Conservation (phyloP, 164 flowering plant species). For the Magnolia kwangsiensis region DNA sequence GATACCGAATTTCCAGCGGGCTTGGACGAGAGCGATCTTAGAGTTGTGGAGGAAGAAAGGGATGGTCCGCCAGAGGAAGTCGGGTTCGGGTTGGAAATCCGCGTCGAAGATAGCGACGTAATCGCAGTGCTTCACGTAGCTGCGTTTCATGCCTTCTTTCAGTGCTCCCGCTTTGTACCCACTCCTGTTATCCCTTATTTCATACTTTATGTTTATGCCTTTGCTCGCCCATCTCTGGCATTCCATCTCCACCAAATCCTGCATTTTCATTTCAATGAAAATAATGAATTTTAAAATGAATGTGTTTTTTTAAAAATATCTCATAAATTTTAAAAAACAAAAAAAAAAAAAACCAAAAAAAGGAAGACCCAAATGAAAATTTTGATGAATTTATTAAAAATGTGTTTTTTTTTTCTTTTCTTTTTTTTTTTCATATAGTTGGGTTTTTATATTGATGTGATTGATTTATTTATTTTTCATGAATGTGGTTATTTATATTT, state of each 20-base stretch:
- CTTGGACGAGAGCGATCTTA: conserved; percentile 53
- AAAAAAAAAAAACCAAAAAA: neutral
- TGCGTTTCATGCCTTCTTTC: conserved; percentile 36
- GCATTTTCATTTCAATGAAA: neutral
- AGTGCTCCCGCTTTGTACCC: conserved; percentile 21
- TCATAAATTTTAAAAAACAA: neutral
- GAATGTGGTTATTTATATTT: neutral
- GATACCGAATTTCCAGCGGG: conserved; percentile 58
- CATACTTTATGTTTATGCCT: conserved; percentile 52
- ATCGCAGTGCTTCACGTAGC: conserved; percentile 60
- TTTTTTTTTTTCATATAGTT: too few relatives aligned
- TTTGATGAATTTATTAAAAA: neutral
- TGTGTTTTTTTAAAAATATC: neutral
- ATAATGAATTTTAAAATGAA: neutral
- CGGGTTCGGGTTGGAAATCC: conserved; percentile 70
- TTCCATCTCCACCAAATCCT: conserved; percentile 18
- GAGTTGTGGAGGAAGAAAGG: conserved; percentile 64
- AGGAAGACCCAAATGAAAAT: neutral
- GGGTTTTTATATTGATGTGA: too few relatives aligned
- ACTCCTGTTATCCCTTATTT: conserved; percentile 45
- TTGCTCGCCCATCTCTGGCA: conserved; percentile 19
- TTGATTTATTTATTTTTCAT: neutral
- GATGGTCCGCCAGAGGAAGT: conserved; percentile 51
- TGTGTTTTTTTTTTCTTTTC: too few relatives aligned
- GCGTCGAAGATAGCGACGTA: conserved; percentile 71